Base-by-base conservation (phyloP, 805 yeast species). In the Ogataea siamensis region DNA sequence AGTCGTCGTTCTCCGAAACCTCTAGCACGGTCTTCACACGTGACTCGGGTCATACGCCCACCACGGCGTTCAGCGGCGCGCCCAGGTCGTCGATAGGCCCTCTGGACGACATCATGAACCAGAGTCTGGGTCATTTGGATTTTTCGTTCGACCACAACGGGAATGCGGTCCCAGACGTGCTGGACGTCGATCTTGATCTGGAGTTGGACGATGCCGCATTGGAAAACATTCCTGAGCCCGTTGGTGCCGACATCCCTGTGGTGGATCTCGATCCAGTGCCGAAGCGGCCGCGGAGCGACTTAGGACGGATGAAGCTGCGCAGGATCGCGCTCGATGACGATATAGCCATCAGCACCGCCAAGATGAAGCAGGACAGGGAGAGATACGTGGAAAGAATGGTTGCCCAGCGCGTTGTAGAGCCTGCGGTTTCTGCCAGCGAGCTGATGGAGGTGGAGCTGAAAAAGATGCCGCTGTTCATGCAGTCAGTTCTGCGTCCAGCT, bases 291-390 rank as follows among this genome's bases (percentile, higher is more conserved):
- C 32, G 28, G 22, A 28, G 12, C 23, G 32, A 27, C 10, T 10
- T 34, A 8, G 36, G 34, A 14, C 27, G 16, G 21, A 28, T 23
- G 4, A 42, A 40, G 17, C 22, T 37, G 13, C 40, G 50, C 23
- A 42, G 30, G 30, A n/a, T 50, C 13, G 27, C 25, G 8, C 25
- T 21, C 15, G 57, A 54, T 40, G 31, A 37, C 3, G 42, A 42
- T 5, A 45, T 49, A 9, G 28, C 34, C 10, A 31, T 54, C 7
- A 9, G 49, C n/a, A 34, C 46, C 3, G 22, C 34, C 2, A 28
- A 40, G 22, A 33, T 52, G 49, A 52, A 32, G 25, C 45, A 39
- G 21, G 13, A 33, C 7, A 40, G 53, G 23, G 51, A 49, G n/a
- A 12, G 19, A 9, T 50, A 48, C 26, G 25, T 33, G 9, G 40